Percentiles rank a stretch among this genome's conserved stretches.
Conservation (phyloP, 1,284 basidiomycete species). For the Ustilago nuda region DNA sequence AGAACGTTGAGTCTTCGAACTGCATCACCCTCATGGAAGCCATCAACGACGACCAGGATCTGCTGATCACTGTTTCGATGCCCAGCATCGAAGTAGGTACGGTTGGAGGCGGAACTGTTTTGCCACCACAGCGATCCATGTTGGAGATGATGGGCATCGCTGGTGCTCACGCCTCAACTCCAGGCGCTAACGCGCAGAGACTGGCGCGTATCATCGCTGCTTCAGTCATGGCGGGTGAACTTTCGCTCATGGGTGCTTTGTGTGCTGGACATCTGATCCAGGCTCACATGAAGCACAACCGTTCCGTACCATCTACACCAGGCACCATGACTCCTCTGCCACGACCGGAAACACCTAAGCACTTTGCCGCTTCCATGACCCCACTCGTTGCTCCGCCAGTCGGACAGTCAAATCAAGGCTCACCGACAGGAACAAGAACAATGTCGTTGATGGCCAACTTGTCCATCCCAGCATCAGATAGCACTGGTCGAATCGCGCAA, state of each 20-base stretch:
- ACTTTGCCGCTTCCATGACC: constrained; percentile 62
- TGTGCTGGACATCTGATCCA: constrained; percentile 67
- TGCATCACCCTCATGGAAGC: constrained; percentile 99
- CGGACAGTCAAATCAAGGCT: constrained; percentile 35
- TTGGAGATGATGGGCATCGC: constrained; percentile 67
- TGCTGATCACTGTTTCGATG: constrained; percentile 73
- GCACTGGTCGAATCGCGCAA: constrained; percentile 26
- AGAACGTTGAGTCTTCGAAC: constrained; percentile 97
- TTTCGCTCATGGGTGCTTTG: constrained; percentile 66
- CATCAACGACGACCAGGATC: constrained; percentile 87
- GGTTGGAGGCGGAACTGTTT: constrained; percentile 87
- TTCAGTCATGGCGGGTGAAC: constrained; percentile 68
- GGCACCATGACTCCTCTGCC: constrained; percentile 63
- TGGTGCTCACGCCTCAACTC: constrained; percentile 61
- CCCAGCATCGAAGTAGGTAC: constrained; percentile 74
- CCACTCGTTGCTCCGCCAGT: constrained; percentile 59
- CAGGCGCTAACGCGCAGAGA: constrained; percentile 68
- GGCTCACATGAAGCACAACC: constrained; percentile 69
- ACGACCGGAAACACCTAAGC: constrained; percentile 58
- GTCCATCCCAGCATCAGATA: constrained; percentile 39
- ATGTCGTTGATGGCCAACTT: constrained; percentile 46
- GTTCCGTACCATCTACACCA: constrained; percentile 64
- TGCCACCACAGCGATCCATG: constrained; percentile 66
- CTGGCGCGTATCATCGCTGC: constrained; percentile 68
- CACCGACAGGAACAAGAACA: constrained; percentile 39